phyloP scores from a whole-genome alignment of 164 flowering plant genomes.

The Litsea cubeba region DNA sequence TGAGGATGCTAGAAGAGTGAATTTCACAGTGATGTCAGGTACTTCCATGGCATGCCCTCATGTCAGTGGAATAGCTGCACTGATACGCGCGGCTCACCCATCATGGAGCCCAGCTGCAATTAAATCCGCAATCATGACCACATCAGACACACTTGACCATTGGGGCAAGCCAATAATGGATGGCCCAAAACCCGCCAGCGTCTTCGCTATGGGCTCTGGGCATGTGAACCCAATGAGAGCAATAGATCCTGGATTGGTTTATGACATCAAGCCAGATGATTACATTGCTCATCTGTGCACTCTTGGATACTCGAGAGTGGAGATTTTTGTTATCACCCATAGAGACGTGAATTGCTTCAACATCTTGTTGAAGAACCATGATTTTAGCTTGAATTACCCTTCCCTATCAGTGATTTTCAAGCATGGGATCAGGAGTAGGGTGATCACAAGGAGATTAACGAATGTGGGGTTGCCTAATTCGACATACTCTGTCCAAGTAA shows the following conservation, averaged over 20 bases:
- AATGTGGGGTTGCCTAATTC: slow-evolving; percentile 79
- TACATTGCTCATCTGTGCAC: slow-evolving; percentile 70
- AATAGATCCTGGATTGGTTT: slow-evolving; percentile 69
- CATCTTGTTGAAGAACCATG: slow-evolving; percentile 35
- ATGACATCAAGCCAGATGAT: slow-evolving; percentile 63
- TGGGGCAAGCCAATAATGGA: slow-evolving; percentile 44
- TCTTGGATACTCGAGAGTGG: slow-evolving; percentile 50
- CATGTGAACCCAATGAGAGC: slow-evolving; percentile 80
- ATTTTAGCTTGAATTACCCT: slow-evolving; percentile 84
- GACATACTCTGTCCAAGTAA: slow-evolving; percentile 52
- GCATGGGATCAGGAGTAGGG: slow-evolving; percentile 32
- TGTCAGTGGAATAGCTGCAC: slow-evolving; percentile 72
- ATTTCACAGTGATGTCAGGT: slow-evolving; percentile 84
- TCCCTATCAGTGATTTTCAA: slow-evolving; percentile 66
- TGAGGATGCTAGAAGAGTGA: slow-evolving; percentile 63
- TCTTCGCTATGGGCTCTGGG: slow-evolving; percentile 80
- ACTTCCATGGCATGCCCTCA: slow-evolving; percentile 99
- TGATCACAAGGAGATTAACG: slow-evolving; percentile 50
- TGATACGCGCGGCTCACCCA: slow-evolving; percentile 62
- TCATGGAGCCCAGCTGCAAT: slow-evolving; percentile 84
- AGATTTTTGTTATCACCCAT: slow-evolving; percentile 64
- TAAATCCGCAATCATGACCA: slow-evolving; percentile 88
- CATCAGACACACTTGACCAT: slow-evolving; percentile 55
- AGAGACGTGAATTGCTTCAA: slow-evolving; percentile 61
- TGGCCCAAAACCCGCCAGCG: slow-evolving; percentile 48